phyloP scores from a whole-genome alignment of 2,329 filamentous ascomycete species.

The Hirsutella thompsonii region DNA sequence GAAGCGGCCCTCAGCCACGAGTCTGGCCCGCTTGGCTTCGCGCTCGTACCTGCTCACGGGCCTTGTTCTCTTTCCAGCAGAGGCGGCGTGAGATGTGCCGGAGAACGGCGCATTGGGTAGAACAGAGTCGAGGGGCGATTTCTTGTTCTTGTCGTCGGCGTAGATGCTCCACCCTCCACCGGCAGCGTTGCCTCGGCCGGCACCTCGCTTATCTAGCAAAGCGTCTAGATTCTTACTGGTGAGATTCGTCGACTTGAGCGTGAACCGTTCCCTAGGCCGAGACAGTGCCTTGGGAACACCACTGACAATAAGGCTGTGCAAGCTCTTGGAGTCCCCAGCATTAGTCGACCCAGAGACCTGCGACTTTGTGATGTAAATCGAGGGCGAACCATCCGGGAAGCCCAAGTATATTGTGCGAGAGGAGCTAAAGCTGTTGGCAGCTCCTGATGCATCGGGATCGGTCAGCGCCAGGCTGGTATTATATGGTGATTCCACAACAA shows the following conservation, averaged over 20 bases:
- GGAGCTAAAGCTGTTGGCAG: slow-evolving; percentile 40
- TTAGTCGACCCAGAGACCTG: slow-evolving; percentile 27
- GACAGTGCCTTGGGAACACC: slow-evolving; percentile 76
- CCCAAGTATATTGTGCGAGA: slow-evolving; percentile 66
- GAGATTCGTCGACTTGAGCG: slow-evolving; percentile 54
- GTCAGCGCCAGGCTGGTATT: slow-evolving; percentile 42
- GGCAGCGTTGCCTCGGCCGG: slow-evolving; percentile 56
- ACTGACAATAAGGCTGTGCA: slow-evolving; percentile 60
- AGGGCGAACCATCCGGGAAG: slow-evolving; percentile 69
- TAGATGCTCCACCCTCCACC: slow-evolving; percentile 74
- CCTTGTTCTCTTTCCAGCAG: slow-evolving; percentile 14
- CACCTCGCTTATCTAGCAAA: slow-evolving; percentile 55
- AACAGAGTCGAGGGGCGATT: slow-evolving; percentile 41
- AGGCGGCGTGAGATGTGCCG: slow-evolving; percentile 13
- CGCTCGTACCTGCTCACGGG: slow-evolving; percentile 16
- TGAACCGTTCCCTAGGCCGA: slow-evolving; percentile 57
- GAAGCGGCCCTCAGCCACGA: slow-evolving; percentile 57
- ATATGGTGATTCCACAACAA: slow-evolving; percentile 72
- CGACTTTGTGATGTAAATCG: slow-evolving; percentile 53
- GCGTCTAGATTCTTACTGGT: slow-evolving; percentile 59
- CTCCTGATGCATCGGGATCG: slow-evolving; percentile 15
- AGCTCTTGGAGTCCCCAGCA: slow-evolving; percentile 42
- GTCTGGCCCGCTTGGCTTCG: slow-evolving; percentile 42
- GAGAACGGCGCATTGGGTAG: slow-evolving; percentile 35
- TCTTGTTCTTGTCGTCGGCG: slow-evolving; percentile 43